Evolutionary conservation across 352 stramenopile species (phyloP).

Genomic region (Thalassiosira hispida): DNA sequence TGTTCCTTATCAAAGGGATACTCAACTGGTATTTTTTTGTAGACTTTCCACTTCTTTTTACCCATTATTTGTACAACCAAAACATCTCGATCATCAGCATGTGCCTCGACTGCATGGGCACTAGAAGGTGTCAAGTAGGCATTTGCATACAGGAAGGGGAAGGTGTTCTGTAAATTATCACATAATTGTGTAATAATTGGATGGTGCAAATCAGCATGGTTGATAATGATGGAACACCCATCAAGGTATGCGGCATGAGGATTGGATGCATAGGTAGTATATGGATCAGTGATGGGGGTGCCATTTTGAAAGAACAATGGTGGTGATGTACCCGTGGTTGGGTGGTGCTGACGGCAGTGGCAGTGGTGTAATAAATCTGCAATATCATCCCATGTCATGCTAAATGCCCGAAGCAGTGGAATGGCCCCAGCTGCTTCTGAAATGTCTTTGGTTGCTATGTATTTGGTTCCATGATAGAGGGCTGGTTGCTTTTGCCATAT

Average conservation of each 20-base stretch:
- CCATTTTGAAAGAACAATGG: slow-evolving; percentile 64
- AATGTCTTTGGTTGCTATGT: not conserved
- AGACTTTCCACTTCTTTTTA: slow-evolving; percentile 83
- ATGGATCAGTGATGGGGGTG: slow-evolving; percentile 39
- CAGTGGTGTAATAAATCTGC: slow-evolving; percentile 39
- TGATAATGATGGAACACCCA: slow-evolving; percentile 78
- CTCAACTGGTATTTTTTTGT: slow-evolving; percentile 69
- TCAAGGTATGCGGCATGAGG: slow-evolving; percentile 76
- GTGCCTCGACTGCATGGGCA: slow-evolving; percentile 71
- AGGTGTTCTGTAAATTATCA: slow-evolving; percentile 70
- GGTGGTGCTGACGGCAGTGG: slow-evolving; percentile 23
- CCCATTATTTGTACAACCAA: slow-evolving; percentile 82
- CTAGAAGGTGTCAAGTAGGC: slow-evolving; percentile 79
- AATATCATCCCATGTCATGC: slow-evolving; percentile 44
- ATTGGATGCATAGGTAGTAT: slow-evolving; percentile 57
- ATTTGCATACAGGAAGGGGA: slow-evolving; percentile 84
- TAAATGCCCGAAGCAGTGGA: slow-evolving; percentile 21
- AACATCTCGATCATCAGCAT: slow-evolving; percentile 86
- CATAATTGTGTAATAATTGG: slow-evolving; percentile 61
- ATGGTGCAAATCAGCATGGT: slow-evolving; percentile 74
- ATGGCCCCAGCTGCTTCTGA: too few species aligned
- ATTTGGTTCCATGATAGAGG: slow-evolving; percentile 31
- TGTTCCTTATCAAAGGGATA: slow-evolving; percentile 83
- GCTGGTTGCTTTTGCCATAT: slow-evolving; percentile 60
- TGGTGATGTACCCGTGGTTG: slow-evolving; percentile 12